Percentiles rank a stretch among this genome's conserved stretches.
Evolutionary conservation across 805 yeast species (phyloP).

Genomic region (Metschnikowia cubensis): DNA sequence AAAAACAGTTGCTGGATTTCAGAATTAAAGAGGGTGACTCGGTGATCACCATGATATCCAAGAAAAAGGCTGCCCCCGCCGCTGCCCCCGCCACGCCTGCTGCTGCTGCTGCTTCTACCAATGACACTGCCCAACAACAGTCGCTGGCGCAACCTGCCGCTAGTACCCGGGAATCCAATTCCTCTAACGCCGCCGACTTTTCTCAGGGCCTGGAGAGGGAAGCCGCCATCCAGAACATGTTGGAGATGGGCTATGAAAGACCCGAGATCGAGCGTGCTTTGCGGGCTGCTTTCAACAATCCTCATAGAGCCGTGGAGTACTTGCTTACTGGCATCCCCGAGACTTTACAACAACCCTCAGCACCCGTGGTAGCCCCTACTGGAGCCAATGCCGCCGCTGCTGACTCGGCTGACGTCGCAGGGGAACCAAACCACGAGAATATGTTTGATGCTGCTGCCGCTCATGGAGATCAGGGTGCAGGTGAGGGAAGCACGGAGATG

Average conservation of each 20-base stretch:
- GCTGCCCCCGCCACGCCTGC: slow-evolving; percentile 21
- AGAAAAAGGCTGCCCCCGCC: slow-evolving; percentile 28
- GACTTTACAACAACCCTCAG: slow-evolving; percentile 37
- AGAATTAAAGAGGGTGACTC: slow-evolving; percentile 83
- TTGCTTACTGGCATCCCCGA: slow-evolving; percentile 87
- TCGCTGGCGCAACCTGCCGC: neutral
- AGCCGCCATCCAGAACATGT: slow-evolving; percentile 71
- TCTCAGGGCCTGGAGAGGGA: slow-evolving; percentile 78
- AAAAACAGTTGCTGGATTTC: slow-evolving; percentile 63
- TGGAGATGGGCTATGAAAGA: slow-evolving; percentile 95
- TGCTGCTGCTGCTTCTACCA: slow-evolving; percentile 15
- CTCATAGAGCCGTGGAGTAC: slow-evolving; percentile 97
- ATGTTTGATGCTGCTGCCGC: slow-evolving; percentile 50
- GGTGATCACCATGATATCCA: slow-evolving; percentile 85
- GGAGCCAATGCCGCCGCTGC: slow-evolving; percentile 17
- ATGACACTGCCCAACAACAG: neutral
- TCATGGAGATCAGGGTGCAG: slow-evolving; percentile 25
- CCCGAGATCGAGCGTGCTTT: slow-evolving; percentile 84
- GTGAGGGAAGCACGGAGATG: slow-evolving; percentile 24
- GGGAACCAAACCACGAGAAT: slow-evolving; percentile 32
- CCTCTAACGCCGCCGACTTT: slow-evolving; percentile 48
- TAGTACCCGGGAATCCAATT: neutral
- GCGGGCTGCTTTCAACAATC: slow-evolving; percentile 94
- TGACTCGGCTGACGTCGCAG: neutral
- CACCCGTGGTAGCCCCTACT: slow-evolving; percentile 17